Conservation (phyloP, 768 basidiomycete genomes). For the Termitomyces titanicus region DNA sequence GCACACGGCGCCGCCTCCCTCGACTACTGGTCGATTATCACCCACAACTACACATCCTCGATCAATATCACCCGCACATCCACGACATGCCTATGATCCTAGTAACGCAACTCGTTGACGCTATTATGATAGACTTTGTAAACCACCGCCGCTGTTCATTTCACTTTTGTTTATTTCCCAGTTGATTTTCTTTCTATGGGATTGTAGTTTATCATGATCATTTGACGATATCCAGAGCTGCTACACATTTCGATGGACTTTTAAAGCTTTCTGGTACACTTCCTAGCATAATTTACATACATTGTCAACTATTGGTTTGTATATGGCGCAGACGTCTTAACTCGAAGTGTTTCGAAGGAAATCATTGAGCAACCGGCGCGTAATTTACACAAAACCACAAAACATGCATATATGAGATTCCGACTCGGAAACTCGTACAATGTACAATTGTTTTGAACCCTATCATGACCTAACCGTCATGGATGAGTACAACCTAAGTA, state of each 20-base stretch:
- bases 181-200: not conserved
- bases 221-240: not conserved
- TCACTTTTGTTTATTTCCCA: not conserved
- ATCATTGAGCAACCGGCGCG: too few species aligned
- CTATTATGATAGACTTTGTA: conserved; percentile 5
- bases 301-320: not conserved
- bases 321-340: not conserved
- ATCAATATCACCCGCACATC: not conserved
- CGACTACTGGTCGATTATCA: not conserved
- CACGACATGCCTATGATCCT: conserved; percentile 3
- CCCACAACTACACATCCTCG: not conserved
- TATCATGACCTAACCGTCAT: not conserved
- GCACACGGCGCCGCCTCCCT: not conserved
- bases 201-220: conserved; percentile 9
- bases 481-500: not conserved
- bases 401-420: too few species aligned
- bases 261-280: not conserved
- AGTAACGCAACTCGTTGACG: too few species aligned
- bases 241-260: not conserved
- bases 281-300: not conserved
- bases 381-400: too few species aligned
- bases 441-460: not conserved
- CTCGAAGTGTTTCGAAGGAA: too few species aligned
- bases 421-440: too few species aligned
- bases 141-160: not conserved